Percentiles rank a stretch among this genome's conserved stretches.
phyloP scores from a whole-genome alignment of 495 filamentous ascomycete genomes.

The Penicillium antarcticum region DNA sequence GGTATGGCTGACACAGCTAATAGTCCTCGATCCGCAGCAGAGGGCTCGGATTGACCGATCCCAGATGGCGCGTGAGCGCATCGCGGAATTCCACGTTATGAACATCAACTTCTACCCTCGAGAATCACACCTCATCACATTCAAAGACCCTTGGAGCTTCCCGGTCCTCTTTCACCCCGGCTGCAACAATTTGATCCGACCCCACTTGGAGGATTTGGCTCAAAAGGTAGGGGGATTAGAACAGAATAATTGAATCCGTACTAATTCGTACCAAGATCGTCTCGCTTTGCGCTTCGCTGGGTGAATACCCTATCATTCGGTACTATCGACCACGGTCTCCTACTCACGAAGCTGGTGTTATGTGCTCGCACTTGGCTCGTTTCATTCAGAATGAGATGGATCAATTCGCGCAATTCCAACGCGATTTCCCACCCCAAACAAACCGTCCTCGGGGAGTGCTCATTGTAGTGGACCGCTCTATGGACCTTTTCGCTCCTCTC shows the following conservation, averaged over 20 bases:
- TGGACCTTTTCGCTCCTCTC: slow-evolving; percentile 84
- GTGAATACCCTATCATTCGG: slow-evolving; percentile 86
- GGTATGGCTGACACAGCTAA: slow-evolving; percentile 13
- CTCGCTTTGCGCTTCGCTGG: slow-evolving; percentile 75
- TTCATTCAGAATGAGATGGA: slow-evolving; percentile 91
- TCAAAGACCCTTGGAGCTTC: slow-evolving; percentile 92
- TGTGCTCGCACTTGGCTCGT: slow-evolving; percentile 84
- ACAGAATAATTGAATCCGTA: background rate
- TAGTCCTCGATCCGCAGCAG: slow-evolving; percentile 53
- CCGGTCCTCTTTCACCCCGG: slow-evolving; percentile 86
- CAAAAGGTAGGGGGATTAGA: slow-evolving; percentile 63
- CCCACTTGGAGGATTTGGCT: slow-evolving; percentile 77
- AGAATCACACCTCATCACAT: slow-evolving; percentile 88
- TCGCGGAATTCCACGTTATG: slow-evolving; percentile 68
- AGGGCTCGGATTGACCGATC: slow-evolving; percentile 56
- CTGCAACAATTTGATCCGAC: slow-evolving; percentile 77
- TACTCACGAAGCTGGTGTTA: slow-evolving; percentile 79
- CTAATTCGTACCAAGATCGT: slow-evolving; percentile 61
- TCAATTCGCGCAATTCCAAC: slow-evolving; percentile 74
- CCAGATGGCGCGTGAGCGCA: slow-evolving; percentile 62
- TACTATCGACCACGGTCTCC: slow-evolving; percentile 77
- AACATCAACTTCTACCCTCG: slow-evolving; percentile 85
- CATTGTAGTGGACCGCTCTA: slow-evolving; percentile 83
- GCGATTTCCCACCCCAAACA: slow-evolving; percentile 78
- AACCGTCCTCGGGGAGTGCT: slow-evolving; percentile 78